These are phyloP conservation scores for Candida takata DNA, from an alignment of 805 yeast species.

Conservation along the genomic window DNA sequence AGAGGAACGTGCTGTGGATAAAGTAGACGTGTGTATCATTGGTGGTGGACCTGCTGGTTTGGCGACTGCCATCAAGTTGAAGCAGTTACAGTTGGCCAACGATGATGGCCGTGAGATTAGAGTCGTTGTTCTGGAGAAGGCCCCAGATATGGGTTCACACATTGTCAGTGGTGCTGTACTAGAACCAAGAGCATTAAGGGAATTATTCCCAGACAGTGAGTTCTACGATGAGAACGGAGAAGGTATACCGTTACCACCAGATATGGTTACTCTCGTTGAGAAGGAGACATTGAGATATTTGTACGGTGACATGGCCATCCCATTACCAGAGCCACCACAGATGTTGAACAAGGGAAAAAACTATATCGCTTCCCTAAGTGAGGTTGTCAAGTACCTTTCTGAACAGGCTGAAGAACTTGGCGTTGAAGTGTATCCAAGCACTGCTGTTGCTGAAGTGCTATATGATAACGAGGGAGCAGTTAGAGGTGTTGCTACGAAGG, in stretches of 20 bases:
- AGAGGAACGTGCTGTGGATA: conserved; percentile 73
- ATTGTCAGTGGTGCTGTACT: conserved; percentile 90
- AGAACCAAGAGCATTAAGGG: conserved; percentile 84
- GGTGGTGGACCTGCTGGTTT: conserved; percentile 99
- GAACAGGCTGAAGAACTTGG: conserved; percentile 91
- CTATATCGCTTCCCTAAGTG: conserved; percentile 77
- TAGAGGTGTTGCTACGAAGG: conserved; percentile 90
- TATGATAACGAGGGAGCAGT: conserved; percentile 57
- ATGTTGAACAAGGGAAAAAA: conserved; percentile 76
- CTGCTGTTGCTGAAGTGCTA: conserved; percentile 74
- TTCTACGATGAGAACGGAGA: conserved; percentile 40
- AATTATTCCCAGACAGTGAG: conserved; percentile 69
- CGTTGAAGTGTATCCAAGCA: conserved; percentile 88
- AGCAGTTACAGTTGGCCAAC: conserved; percentile 69
- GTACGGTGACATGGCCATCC: conserved; percentile 50
- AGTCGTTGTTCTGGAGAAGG: conserved; percentile 87
- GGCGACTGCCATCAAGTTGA: conserved; percentile 84
- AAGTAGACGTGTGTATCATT: conserved; percentile 89
- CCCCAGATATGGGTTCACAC: conserved; percentile 89
- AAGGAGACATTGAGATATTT: conserved; percentile 68
- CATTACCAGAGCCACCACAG: conserved; percentile 92
- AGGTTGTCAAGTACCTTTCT: conserved; percentile 73
- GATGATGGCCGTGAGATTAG: conserved; percentile 58
- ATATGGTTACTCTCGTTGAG: conserved; percentile 66
- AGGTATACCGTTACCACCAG: conserved; percentile 74